Evolutionary conservation across 768 basidiomycete species (phyloP), one percentile per base, ranked within the genome.

Genomic region (Leccinellum rugosiceps): DNA sequence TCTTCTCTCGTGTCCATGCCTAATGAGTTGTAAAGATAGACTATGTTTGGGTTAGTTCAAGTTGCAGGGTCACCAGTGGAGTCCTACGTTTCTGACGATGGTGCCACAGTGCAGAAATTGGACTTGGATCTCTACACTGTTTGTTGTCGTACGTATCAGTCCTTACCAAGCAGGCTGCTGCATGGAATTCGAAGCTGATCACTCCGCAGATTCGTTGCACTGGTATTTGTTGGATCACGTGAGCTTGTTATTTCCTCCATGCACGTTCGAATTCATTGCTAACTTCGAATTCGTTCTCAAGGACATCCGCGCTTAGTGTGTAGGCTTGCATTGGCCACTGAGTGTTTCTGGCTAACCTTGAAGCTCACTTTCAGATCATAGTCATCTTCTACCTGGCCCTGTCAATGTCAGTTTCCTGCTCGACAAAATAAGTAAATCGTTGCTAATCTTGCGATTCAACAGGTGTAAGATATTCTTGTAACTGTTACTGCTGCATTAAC

Each of bases 51-150:
- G 63, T 65, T 21, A 44, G 57, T 3, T 21, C 31, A 4, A 21
- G 1, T 9, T 11, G 9, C 28, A 28, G 28, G 35, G n/a, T n/a
- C 7, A 3, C 6, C 3, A 7, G 4, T 15, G 19, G 6, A 4
- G 1, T 45, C 17, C 4, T 8, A 0, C 3, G 9, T 48, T 7
- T 14, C 46, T 61, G 47, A 62, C 23, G 8, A 26, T 25, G 8
- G 6, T n/a, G 14, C 4, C 19, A 21, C 17, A 63, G 62, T 23
- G 53, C 19, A 54, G 47, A 43, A 34, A 31, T 9, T 63, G 61
- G 62, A 63, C 62, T 13, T 43, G 34, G 53, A 56, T 67, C 11
- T 67, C 65, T 4, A 35, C 47, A 1, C 1, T 67, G 1, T 65
- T 67, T 31, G 8, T 64, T 11, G 1, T 67, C 1, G 65, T 65